phyloP scores from a whole-genome alignment of 1,139 yeast species.

The Kodamaea arcana region DNA sequence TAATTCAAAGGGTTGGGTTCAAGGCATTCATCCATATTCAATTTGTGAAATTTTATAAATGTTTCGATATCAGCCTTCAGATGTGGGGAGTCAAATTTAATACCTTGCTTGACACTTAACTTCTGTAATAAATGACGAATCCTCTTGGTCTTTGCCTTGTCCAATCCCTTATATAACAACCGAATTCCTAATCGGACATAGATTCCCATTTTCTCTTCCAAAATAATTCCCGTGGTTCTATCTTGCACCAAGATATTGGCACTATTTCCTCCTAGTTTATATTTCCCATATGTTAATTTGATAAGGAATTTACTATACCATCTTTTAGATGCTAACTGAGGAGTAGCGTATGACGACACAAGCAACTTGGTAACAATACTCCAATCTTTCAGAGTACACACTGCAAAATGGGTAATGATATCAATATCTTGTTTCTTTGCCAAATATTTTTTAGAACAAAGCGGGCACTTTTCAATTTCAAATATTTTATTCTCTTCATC shows the following conservation, averaged over 20 bases:
- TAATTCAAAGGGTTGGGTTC: constrained; percentile 48
- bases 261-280: constrained; percentile 82
- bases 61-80: constrained; percentile 68
- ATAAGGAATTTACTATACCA: constrained; percentile 85
- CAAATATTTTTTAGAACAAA: constrained; percentile 63
- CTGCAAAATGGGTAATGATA: constrained; percentile 79
- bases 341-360: constrained; percentile 70
- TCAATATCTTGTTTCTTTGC: constrained; percentile 57
- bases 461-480: constrained; percentile 68
- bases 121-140: constrained; percentile 57
- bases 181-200: constrained; percentile 87
- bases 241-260: constrained; percentile 95
- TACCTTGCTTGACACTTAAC: constrained; percentile 77
- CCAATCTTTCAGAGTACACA: constrained; percentile 81
- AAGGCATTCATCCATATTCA: constrained; percentile 68
- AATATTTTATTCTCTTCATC: constrained; percentile 40
- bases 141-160: constrained; percentile 49
- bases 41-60: constrained; percentile 75
- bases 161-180: constrained; percentile 71
- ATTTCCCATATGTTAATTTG: constrained; percentile 84
- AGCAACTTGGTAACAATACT: constrained; percentile 62
- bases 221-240: constrained; percentile 75
- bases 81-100: constrained; percentile 67
- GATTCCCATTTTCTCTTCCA: constrained; percentile 90
- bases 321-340: constrained; percentile 77